These are phyloP conservation scores for Eucalyptus viminalis DNA, from an alignment of 345 rosid species.

Conservation along the genomic window DNA sequence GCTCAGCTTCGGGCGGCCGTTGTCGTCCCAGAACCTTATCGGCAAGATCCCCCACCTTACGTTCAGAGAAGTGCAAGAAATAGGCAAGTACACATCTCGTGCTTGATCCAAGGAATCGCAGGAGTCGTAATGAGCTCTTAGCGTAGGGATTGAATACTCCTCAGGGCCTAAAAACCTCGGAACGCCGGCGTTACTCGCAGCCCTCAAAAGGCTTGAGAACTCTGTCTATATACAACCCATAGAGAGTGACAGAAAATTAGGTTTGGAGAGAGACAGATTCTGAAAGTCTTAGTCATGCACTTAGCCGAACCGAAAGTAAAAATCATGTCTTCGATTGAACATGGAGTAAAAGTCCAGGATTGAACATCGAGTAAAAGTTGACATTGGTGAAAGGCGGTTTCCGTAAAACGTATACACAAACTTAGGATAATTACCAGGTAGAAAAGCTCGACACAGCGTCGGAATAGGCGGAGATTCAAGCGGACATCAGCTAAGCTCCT, in stretches of 20 bases:
- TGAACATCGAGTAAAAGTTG: too few relatives aligned
- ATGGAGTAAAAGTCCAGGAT: background rate
- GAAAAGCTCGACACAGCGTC: background rate
- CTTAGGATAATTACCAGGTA: background rate
- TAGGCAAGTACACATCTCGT: background rate
- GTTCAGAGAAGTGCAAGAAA: background rate
- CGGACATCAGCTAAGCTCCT: background rate
- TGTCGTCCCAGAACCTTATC: background rate
- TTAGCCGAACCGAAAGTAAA: background rate
- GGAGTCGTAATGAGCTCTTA: background rate
- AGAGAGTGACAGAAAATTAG: background rate
- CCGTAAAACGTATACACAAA: background rate
- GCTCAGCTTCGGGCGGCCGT: background rate
- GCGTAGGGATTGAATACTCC: background rate
- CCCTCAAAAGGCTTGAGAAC: background rate
- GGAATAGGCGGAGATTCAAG: background rate
- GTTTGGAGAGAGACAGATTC: background rate
- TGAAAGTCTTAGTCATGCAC: background rate
- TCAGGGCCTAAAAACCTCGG: background rate
- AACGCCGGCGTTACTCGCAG: background rate
- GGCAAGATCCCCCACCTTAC: background rate
- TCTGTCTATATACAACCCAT: background rate
- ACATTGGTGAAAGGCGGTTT: background rate
- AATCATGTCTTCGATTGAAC: background rate
- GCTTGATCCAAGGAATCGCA: background rate